Percentiles rank a stretch among this genome's conserved stretches.
These are phyloP conservation scores for Lipomyces mesembrius DNA, from an alignment of 805 yeast genomes.

Conservation along the genomic window DNA sequence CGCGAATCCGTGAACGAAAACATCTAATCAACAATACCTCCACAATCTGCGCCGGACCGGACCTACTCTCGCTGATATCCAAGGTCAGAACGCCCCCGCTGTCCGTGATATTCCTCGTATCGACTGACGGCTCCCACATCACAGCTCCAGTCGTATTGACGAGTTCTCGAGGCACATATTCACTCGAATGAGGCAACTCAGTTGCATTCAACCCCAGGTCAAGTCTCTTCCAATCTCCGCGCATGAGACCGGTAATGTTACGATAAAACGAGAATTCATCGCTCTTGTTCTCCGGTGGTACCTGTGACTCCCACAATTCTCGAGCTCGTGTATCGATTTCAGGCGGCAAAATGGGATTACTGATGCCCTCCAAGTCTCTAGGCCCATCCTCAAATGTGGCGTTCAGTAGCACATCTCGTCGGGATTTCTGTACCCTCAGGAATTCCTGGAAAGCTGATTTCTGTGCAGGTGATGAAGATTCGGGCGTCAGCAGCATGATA, in stretches of 20 bases:
- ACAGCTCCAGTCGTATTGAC: slow-evolving; percentile 15
- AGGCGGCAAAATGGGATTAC: slow-evolving; percentile 60
- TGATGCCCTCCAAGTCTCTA: slow-evolving; percentile 33
- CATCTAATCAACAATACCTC: slow-evolving; percentile 20
- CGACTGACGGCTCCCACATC: slow-evolving; percentile 35
- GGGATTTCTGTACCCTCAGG: slow-evolving; percentile 22
- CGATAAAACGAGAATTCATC: slow-evolving; percentile 31
- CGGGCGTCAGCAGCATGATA: slow-evolving; percentile 36
- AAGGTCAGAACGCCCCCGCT: slow-evolving; percentile 27
- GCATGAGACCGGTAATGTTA: slow-evolving; percentile 34
- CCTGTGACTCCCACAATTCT: slow-evolving; percentile 55
- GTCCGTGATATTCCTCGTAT: slow-evolving; percentile 40
- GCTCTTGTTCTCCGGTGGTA: slow-evolving; percentile 37
- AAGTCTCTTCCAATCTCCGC: slow-evolving; percentile 29
- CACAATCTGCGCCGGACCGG: slow-evolving; percentile 33
- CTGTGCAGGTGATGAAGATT: slow-evolving; percentile 33
- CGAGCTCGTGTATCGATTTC: slow-evolving; percentile 55
- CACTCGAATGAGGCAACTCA: slow-evolving; percentile 27
- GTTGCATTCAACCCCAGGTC: slow-evolving; percentile 30
- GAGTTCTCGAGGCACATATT: slow-evolving; percentile 1
- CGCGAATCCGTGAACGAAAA: background rate
- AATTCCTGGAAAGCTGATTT: slow-evolving; percentile 33
- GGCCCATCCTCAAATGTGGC: slow-evolving; percentile 35
- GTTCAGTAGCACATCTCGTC: slow-evolving; percentile 31
- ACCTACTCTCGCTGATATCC: slow-evolving; percentile 27